Base-by-base conservation (phyloP, 1,139 yeast species). In the Pichia inconspicua region DNA sequence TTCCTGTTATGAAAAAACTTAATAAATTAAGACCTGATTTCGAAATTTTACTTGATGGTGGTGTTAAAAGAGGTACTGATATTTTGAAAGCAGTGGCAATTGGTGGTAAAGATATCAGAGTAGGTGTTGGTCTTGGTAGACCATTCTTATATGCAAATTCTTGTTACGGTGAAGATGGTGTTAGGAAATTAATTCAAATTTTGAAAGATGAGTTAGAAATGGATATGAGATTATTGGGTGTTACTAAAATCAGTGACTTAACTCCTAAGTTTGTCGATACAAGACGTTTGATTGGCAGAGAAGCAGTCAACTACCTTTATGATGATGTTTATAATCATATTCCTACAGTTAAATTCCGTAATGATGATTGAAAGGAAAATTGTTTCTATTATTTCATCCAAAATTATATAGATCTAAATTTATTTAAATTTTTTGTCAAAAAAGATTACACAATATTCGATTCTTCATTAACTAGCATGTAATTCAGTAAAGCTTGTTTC, bases 141-240 rank as follows among this genome's bases (percentile, higher is more conserved):
- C 89, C 90, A 11, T 81, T 84, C 68, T 66, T 84, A 47, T 84
- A 83, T 58, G 88, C 90, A 47, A 80, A 82, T 81, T 77, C 85
- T 19, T 73, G 84, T 1, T 84, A 82, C 56, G 92, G 92, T 17
- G 88, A 77, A 53, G 81, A 74, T 9, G 97, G 97, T 52, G 96
- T 89, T 17, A 71, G 72, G 48, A 78, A 77, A 57, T 92, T 95
- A 9, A 82, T 85, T 55, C 89, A 84, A 58, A 69, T 88, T 44
- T 71, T 90, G 57, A 84, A 82, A 61, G 89, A 83, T 52, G 97
- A 90, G 63, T 66, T 90, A 64, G 80, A 77, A 54, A 85, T 88
- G 92, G 80, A 84, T 65, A 87, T 90, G 97, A 74, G 96, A 55
- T 71, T 89, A 45, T 68, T 90, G 45, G 97, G 97, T 41, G 95